These are phyloP conservation scores for Cyberlindnera maclurae DNA, from an alignment of 805 yeast species.

Conservation along the genomic window DNA sequence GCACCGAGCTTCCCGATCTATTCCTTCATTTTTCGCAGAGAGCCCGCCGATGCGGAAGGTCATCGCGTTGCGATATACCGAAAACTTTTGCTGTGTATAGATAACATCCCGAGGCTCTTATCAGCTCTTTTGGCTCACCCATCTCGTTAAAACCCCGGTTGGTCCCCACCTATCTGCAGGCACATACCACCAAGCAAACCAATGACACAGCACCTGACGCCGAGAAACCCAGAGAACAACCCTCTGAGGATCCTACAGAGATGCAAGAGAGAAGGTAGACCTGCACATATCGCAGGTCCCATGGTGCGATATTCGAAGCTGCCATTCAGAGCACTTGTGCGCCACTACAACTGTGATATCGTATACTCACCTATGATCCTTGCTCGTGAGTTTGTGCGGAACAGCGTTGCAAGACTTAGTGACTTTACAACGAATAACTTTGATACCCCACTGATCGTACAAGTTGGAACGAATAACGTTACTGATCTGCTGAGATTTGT, in stretches of 20 bases:
- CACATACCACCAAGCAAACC: neutral
- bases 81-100: too few relatives aligned
- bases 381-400: constrained; percentile 90
- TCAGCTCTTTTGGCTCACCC: neutral
- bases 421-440: constrained; percentile 76
- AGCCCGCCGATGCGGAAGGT: constrained; percentile 1
- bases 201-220: constrained; percentile 8
- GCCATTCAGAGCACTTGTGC: constrained; percentile 76
- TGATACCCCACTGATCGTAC: constrained; percentile 75
- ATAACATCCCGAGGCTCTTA: too few relatives aligned
- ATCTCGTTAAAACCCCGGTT: neutral
- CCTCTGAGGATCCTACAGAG: constrained; percentile 46
- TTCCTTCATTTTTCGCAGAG: too few relatives aligned
- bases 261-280: constrained; percentile 41
- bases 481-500: constrained; percentile 77
- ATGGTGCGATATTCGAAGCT: constrained; percentile 96
- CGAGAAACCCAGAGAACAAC: constrained; percentile 39
- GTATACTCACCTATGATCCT: constrained; percentile 95
- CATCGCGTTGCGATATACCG: neutral
- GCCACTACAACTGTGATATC: constrained; percentile 70
- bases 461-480: constrained; percentile 84
- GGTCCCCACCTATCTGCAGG: neutral
- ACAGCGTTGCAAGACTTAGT: constrained; percentile 67
- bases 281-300: constrained; percentile 76
- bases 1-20: constrained; percentile 3